These are phyloP conservation scores for Remersonia thermophila DNA, from an alignment of 2,329 filamentous ascomycete species.

Conservation along the genomic window DNA sequence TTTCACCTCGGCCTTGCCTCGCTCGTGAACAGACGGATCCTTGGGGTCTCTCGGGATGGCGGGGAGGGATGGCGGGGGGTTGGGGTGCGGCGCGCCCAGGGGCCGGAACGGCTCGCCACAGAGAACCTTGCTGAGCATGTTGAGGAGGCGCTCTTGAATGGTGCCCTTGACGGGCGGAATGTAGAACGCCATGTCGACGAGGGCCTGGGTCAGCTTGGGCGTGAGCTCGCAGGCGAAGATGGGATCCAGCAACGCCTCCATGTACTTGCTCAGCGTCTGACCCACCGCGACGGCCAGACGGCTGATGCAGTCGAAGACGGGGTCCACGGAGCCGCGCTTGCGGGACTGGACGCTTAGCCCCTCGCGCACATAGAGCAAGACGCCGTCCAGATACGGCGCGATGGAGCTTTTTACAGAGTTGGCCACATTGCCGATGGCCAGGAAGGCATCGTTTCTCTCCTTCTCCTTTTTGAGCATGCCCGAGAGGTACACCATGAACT, in stretches of 20 bases:
- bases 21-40: constrained; percentile 69
- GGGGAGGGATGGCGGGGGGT: constrained; percentile 68
- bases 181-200: constrained; percentile 98
- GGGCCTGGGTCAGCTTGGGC: constrained; percentile 82
- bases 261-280: constrained; percentile 95
- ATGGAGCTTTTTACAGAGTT: constrained; percentile 94
- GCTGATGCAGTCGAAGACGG: constrained; percentile 96
- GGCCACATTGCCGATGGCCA: constrained; percentile 91
- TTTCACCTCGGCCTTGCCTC: constrained; percentile 75
- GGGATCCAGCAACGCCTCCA: constrained; percentile 86
- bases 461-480: constrained; percentile 90
- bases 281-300: constrained; percentile 90
- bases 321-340: constrained; percentile 52
- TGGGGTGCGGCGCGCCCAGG: constrained; percentile 73
- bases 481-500: constrained; percentile 94
- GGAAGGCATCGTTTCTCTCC: constrained; percentile 84
- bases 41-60: constrained; percentile 80
- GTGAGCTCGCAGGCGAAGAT: constrained; percentile 96
- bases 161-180: constrained; percentile 87
- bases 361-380: constrained; percentile 86
- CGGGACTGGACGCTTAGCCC: constrained; percentile 71
- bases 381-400: constrained; percentile 85
- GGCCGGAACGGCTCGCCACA: constrained; percentile 88
- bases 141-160: constrained; percentile 85
- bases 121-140: constrained; percentile 88